Percentiles rank a stretch among this genome's conserved stretches.
Evolutionary conservation across 2,329 filamentous ascomycete species (phyloP).

Genomic region (Microascus cirrosus): DNA sequence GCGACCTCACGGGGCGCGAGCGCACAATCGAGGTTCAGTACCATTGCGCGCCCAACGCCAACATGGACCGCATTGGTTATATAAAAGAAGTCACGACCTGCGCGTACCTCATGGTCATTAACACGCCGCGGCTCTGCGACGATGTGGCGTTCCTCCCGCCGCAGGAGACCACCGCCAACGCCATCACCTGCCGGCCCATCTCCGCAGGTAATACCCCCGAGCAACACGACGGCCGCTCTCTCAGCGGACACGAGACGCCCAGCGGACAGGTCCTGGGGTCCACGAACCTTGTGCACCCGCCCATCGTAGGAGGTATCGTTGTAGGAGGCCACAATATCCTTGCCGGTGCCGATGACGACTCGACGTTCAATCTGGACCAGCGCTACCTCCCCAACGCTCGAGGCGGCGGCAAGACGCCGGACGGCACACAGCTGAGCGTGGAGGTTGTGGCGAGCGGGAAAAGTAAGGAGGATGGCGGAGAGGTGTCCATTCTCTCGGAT

Average conservation of each 20-base stretch:
- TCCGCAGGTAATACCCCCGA: constrained; percentile 31
- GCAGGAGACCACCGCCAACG: constrained; percentile 62
- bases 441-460: constrained; percentile 5
- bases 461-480: constrained; percentile 47
- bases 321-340: constrained; percentile 40
- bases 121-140: constrained; percentile 78
- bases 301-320: constrained; percentile 39
- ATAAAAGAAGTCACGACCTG: constrained; percentile 91
- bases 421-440: background rate
- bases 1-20: constrained; percentile 73
- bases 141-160: constrained; percentile 81
- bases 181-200: constrained; percentile 66
- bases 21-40: constrained; percentile 77
- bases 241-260: constrained; percentile 11
- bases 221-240: background rate
- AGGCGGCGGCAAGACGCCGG: background rate
- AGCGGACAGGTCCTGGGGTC: constrained; percentile 1
- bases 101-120: constrained; percentile 85
- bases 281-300: background rate
- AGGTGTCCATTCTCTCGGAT: constrained; percentile 47
- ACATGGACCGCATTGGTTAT: constrained; percentile 69
- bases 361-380: constrained; percentile 29
- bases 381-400: constrained; percentile 20
- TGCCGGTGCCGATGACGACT: constrained; percentile 31
- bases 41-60: constrained; percentile 65